phyloP scores from a whole-genome alignment of 371 early-diverging fungal species.

The Mortierella sp. region DNA sequence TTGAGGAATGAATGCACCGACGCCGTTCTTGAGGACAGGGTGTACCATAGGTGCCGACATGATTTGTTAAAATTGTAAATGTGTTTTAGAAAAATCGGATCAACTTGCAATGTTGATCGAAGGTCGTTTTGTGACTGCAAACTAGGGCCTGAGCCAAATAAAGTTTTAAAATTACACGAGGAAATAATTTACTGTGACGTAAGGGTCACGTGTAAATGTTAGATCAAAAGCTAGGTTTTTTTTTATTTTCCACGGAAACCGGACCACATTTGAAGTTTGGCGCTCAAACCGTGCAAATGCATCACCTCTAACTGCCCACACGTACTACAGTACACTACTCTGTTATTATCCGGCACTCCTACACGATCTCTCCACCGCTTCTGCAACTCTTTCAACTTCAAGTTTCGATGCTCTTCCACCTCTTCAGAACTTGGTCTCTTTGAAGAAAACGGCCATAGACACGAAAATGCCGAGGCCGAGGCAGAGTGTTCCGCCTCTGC shows the following conservation, averaged over 20 bases:
- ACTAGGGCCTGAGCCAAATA: neutral
- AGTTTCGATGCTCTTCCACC: slow-evolving; percentile 22
- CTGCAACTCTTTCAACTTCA: slow-evolving; percentile 29
- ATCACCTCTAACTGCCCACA: slow-evolving; percentile 55
- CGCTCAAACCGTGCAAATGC: slow-evolving; percentile 49
- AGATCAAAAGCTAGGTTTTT: neutral
- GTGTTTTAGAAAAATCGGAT: neutral
- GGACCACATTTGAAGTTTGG: slow-evolving; percentile 38
- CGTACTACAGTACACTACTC: slow-evolving; percentile 17
- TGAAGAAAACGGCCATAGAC: slow-evolving; percentile 12
- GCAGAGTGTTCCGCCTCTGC: slow-evolving; percentile 24
- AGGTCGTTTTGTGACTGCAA: neutral
- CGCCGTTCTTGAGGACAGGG: slow-evolving; percentile 80
- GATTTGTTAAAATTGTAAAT: neutral
- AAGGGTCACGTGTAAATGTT: neutral
- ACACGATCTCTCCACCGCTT: slow-evolving; percentile 38
- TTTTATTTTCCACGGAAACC: slow-evolving; percentile 27
- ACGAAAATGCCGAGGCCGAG: slow-evolving; percentile 6
- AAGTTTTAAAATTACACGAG: neutral
- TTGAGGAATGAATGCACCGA: slow-evolving; percentile 84
- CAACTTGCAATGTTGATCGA: neutral
- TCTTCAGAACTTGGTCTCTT: slow-evolving; percentile 2
- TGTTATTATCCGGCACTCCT: slow-evolving; percentile 37
- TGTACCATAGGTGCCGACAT: slow-evolving; percentile 47
- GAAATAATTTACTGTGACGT: neutral